A percentile compares a stretch with the other conserved stretches of the same genome.
phyloP scores from a whole-genome alignment of 1,284 basidiomycete species.

The Pyrrhoderma noxium region DNA sequence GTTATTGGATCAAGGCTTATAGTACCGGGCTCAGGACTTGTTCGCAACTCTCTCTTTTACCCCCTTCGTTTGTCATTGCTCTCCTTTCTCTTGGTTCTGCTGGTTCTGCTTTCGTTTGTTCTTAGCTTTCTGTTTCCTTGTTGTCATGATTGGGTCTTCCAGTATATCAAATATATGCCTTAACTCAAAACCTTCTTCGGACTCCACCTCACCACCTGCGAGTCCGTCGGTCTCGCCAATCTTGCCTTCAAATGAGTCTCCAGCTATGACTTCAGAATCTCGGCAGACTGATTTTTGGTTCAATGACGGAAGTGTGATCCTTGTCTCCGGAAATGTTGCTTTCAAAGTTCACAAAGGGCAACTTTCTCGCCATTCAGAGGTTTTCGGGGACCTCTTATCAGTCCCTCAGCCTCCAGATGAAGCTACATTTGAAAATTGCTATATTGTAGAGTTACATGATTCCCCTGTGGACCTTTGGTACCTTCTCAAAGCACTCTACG shows the following conservation, averaged over 20 bases:
- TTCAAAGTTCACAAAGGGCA: conserved; percentile 71
- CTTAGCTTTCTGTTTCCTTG: not conserved
- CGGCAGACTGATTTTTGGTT: conserved; percentile 56
- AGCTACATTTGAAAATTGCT: conserved; percentile 42
- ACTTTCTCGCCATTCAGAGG: conserved; percentile 62
- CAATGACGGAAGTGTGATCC: conserved; percentile 58
- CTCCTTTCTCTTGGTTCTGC: conserved; percentile 1
- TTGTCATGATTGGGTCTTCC: not conserved
- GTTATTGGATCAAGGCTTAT: no score
- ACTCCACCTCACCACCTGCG: no score
- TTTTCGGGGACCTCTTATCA: conserved; percentile 57
- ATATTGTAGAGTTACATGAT: conserved; percentile 46
- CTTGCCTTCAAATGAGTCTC: conserved; percentile 1
- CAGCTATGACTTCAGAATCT: conserved; percentile 1
- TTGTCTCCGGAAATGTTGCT: conserved; percentile 44
- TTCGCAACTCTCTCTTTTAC: no score
- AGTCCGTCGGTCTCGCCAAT: not conserved
- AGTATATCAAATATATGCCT: no score
- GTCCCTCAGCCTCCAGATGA: conserved; percentile 46
- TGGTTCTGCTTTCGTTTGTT: not conserved
- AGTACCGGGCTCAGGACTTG: no score
- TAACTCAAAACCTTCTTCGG: no score
- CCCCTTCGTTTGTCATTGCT: no score
- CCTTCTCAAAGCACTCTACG: conserved; percentile 55
- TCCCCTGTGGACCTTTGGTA: conserved; percentile 50